Evolutionary conservation across 2,329 filamentous ascomycete species (phyloP), one percentile per base, ranked within the genome.

Genomic region (Furcasterigmium sp.): DNA sequence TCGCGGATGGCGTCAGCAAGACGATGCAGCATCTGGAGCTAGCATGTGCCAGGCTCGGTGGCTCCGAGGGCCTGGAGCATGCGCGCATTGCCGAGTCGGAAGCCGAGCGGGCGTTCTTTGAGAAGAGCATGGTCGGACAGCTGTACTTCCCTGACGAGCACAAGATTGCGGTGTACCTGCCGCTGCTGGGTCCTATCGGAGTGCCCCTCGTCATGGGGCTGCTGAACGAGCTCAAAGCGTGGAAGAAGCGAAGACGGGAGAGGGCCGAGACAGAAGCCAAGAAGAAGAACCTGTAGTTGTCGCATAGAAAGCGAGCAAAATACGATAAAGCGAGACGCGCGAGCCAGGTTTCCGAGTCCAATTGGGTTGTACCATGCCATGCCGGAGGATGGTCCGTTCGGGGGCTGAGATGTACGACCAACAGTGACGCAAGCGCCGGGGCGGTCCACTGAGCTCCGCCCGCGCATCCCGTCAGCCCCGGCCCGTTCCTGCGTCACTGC

Each of bases 111-210:
- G 91, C 91, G 0, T 98, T 98, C 65, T 98, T 98, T 54, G 93
- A 98, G 65, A 95, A 95, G 67, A 95, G 87, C 58, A 98, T 98
- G 93, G 93, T 98, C 11, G 93, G 91, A 0, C 93, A 97, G 67
- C 84, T 97, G 3, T 98, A 97, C 64, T 98, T 98, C 63, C 93
- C 93, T 0, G 93, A 98, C 58, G 93, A 98, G 68, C 93, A 98
- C 64, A 98, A 97, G 65, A 80, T 98, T 19, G 93, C 93, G 1
- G 93, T 98, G 1, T 98, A 98, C 61, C 67, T 98, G 54, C 93
- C 93, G 2, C 68, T 98, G 10, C 68, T 98, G 32, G 93, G 93
- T 1, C 93, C 93, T 0, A 82, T 97, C 32, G 90, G 87, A 5
- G 91, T 97, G 11, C 93, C 93, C 29, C 67, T 98, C 39, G 62